A percentile compares a stretch with the other conserved stretches of the same genome.
phyloP scores from a whole-genome alignment of 768 basidiomycete species.

The Paxillus ammoniavirescens region DNA sequence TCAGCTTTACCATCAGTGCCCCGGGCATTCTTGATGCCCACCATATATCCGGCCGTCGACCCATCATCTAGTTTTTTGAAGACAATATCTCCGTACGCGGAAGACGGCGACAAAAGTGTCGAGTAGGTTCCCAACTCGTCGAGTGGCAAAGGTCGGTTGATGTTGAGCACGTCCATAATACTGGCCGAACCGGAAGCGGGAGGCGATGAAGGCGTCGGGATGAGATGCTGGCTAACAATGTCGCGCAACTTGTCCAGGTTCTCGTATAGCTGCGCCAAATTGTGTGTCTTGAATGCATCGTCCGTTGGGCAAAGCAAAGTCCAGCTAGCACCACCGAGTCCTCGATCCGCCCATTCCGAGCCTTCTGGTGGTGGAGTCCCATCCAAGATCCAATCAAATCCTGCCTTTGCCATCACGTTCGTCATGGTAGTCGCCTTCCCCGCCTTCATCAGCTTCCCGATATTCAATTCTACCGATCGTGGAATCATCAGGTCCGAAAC shows the following conservation, averaged over 20 bases:
- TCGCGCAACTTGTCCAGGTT: slow-evolving; percentile 50
- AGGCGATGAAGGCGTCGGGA: slow-evolving; percentile 42
- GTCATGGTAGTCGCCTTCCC: slow-evolving; percentile 89
- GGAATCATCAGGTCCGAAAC: slow-evolving; percentile 85
- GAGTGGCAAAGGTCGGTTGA: slow-evolving; percentile 71
- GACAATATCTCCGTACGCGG: slow-evolving; percentile 79
- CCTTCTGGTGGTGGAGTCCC: slow-evolving; percentile 76
- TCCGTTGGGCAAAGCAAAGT: slow-evolving; percentile 91
- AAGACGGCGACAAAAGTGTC: slow-evolving; percentile 68
- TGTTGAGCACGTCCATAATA: slow-evolving; percentile 43
- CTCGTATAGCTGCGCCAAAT: slow-evolving; percentile 71
- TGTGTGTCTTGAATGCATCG: slow-evolving; percentile 84
- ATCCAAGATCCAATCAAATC: slow-evolving; percentile 88
- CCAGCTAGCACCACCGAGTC: slow-evolving; percentile 60
- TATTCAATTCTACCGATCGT: slow-evolving; percentile 77
- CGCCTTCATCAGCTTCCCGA: slow-evolving; percentile 89
- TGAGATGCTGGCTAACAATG: slow-evolving; percentile 76
- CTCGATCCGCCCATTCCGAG: slow-evolving; percentile 59
- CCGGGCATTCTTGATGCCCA: slow-evolving; percentile 72
- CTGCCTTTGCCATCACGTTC: slow-evolving; percentile 77
- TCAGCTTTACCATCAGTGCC: slow-evolving; percentile 61
- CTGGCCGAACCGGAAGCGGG: slow-evolving; percentile 21
- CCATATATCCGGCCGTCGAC: slow-evolving; percentile 46
- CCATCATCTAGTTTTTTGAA: slow-evolving; percentile 57
- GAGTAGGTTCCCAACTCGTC: slow-evolving; percentile 70